These are phyloP conservation scores for Phytophthora citricola DNA, from an alignment of 352 stramenopile species.

Conservation along the genomic window DNA sequence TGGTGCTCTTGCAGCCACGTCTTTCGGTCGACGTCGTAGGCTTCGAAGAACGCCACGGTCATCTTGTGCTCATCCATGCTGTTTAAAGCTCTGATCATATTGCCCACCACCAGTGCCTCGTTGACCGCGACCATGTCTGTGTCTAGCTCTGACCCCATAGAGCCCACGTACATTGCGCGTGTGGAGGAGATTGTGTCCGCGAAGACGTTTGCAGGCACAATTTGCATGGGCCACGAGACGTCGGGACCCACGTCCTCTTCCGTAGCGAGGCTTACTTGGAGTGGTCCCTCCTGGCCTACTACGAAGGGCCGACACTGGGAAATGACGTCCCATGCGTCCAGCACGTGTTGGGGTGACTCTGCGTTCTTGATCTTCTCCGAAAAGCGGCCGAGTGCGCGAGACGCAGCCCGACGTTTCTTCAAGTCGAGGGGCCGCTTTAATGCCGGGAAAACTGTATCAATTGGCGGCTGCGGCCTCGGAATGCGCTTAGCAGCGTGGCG, in stretches of 20 bases:
- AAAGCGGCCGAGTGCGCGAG: slow-evolving; percentile 32
- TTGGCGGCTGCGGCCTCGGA: slow-evolving; percentile 10
- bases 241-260: slow-evolving; percentile 2
- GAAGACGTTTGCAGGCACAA: slow-evolving; percentile 46
- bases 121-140: slow-evolving; percentile 40
- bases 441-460: slow-evolving; percentile 2
- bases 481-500: slow-evolving; percentile 18
- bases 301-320: slow-evolving; percentile 41
- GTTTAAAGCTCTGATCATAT: slow-evolving; percentile 35
- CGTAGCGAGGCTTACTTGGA: slow-evolving; percentile 17
- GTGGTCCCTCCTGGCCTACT: slow-evolving; percentile 11
- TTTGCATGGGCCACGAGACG: slow-evolving; percentile 34
- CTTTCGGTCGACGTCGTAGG: slow-evolving; percentile 40
- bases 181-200: slow-evolving; percentile 22
- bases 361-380: slow-evolving; percentile 28
- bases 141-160: slow-evolving; percentile 1
- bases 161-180: slow-evolving; percentile 38
- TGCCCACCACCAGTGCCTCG: slow-evolving; percentile 34
- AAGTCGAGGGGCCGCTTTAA: slow-evolving; percentile 12
- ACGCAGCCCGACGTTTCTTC: slow-evolving; percentile 8
- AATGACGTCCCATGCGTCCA: slow-evolving; percentile 39
- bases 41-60: slow-evolving; percentile 41
- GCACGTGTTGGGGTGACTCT: slow-evolving; percentile 18
- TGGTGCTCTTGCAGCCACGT: slow-evolving; percentile 42
- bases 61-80: slow-evolving; percentile 33